These are phyloP conservation scores for Platanthera zijinensis DNA, from an alignment of 106 monocot genomes.

Conservation along the genomic window DNA sequence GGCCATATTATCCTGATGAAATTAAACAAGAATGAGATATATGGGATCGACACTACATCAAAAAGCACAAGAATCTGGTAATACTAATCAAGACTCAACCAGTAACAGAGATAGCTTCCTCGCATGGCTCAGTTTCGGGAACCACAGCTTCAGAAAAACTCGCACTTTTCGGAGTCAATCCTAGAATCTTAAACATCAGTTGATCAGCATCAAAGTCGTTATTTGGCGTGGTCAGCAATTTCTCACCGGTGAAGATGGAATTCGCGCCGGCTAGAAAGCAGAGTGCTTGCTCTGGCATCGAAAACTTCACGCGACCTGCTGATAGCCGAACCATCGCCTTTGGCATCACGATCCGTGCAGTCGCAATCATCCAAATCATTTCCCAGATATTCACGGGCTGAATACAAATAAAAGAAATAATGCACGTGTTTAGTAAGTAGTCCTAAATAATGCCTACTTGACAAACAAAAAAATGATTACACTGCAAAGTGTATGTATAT, in stretches of 20 bases:
- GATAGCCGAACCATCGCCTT: constrained; percentile 94
- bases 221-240: constrained; percentile 80
- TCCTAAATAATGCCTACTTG: not conserved
- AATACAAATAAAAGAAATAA: not conserved
- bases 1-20: not conserved
- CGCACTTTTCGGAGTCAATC: constrained; percentile 71
- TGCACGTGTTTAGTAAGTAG: not conserved
- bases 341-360: constrained; percentile 93
- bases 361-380: constrained; percentile 94
- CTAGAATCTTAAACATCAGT: constrained; percentile 85
- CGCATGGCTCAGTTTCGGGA: constrained; percentile 13
- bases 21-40: not conserved
- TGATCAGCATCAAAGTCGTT: constrained; percentile 87
- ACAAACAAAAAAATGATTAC: not conserved
- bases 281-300: constrained; percentile 89
- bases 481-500: too few relatives aligned
- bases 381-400: constrained; percentile 92
- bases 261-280: constrained; percentile 96
- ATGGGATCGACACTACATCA: not conserved
- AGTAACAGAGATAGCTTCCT: constrained; percentile 33
- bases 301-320: constrained; percentile 81
- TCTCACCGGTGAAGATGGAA: constrained; percentile 95
- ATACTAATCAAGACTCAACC: constrained; percentile 13
- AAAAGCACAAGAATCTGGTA: not conserved
- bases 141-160: constrained; percentile 30